A percentile compares a stretch with the other conserved stretches of the same genome.
Evolutionary conservation across 345 rosid genomes (phyloP).

Genomic region (Citrus mangshanensis): DNA sequence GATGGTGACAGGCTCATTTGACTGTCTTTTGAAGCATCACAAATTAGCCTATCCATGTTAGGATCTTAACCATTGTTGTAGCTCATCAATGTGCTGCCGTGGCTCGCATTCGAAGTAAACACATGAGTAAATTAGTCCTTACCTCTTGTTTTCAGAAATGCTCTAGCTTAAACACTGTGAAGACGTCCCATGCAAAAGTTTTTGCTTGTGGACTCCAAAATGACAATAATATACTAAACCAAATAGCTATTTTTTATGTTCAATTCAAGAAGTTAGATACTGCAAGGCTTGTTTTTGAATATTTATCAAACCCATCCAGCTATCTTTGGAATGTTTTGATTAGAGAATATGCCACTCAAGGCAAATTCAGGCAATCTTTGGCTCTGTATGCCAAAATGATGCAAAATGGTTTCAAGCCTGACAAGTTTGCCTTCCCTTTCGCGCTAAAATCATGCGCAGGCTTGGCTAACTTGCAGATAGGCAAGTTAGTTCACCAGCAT

Average conservation of each 20-base stretch:
- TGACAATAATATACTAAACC: not conserved
- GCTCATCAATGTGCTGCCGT: not conserved
- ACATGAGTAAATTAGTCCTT: not conserved
- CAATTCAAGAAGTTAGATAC: not conserved
- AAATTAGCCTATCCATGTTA: not conserved
- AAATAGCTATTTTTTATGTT: not conserved
- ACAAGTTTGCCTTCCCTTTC: not conserved
- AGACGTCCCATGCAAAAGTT: not conserved
- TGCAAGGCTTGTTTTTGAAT: not conserved
- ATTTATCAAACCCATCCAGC: not conserved
- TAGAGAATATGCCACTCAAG: conserved; percentile 4
- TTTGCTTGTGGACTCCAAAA: not conserved
- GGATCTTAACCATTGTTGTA: not conserved
- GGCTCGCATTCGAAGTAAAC: not conserved
- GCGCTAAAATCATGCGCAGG: not conserved
- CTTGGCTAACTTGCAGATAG: not conserved
- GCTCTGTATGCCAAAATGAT: not conserved
- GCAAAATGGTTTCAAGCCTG: not conserved
- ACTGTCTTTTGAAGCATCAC: not conserved
- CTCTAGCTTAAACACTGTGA: not conserved
- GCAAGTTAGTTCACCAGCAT: not conserved
- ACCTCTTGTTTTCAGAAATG: not conserved
- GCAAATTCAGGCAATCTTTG: conserved; percentile 1
- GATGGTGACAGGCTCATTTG: too few species aligned
- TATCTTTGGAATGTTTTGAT: conserved; percentile 9